Evolutionary conservation across 257 asterid genomes (phyloP).

Genomic region (Solanum habrochaites): DNA sequence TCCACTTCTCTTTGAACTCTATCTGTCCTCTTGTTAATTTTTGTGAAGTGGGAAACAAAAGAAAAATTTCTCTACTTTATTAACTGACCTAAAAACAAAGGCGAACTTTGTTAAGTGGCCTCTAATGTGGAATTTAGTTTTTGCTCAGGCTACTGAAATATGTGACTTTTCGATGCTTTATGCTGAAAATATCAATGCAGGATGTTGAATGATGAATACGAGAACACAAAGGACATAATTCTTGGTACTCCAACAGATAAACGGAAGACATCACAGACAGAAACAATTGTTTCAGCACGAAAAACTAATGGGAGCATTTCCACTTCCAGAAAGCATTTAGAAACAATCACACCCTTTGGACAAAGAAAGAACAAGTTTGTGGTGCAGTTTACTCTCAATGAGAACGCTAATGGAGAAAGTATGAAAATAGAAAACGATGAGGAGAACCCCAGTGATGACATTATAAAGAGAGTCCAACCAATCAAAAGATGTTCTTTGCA

Average conservation of each 20-base stretch:
- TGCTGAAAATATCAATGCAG: conserved; percentile 18
- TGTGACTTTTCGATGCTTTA: background rate
- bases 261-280: conserved; percentile 14
- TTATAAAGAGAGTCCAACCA: conserved; percentile 72
- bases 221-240: conserved; percentile 37
- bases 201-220: conserved; percentile 48
- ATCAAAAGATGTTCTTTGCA: conserved; percentile 49
- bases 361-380: conserved; percentile 73
- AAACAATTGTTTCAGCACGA: conserved; percentile 36
- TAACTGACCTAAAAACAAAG: background rate
- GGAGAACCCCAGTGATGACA: conserved; percentile 53
- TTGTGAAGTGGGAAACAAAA: background rate
- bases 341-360: conserved; percentile 81
- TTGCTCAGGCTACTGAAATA: background rate
- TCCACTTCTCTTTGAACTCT: background rate
- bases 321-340: conserved; percentile 40
- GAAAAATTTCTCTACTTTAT: background rate
- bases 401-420: conserved; percentile 21
- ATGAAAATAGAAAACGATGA: conserved; percentile 31
- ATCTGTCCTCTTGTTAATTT: background rate
- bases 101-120: background rate
- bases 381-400: conserved; percentile 66
- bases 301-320: conserved; percentile 44
- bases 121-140: background rate
- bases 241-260: conserved; percentile 42